Base-by-base conservation (phyloP, 306 rosid species). In the Rosa rugosa region DNA sequence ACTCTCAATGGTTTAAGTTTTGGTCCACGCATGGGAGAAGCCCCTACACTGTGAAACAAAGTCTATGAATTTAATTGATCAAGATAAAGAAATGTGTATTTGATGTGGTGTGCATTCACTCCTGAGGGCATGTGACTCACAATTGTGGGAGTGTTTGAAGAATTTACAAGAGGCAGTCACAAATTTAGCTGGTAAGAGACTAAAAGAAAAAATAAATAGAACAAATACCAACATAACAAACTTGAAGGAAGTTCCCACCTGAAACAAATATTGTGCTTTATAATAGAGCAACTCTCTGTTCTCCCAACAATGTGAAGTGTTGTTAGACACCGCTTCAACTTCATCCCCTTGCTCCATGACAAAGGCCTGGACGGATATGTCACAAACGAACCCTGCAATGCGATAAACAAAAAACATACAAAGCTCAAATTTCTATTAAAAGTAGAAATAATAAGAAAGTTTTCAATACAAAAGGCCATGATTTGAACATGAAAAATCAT, bases 1-100 rank as follows among this genome's bases (percentile, higher is more conserved):
- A 91, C 81, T 79, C 81, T 91, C 69, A 89, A 82, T 73, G 86
- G 85, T 80, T 83, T 88, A 68, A 78, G 75, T 74, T 83, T 85
- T 87, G 91, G 80, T 73, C 86, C 90, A 73, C 81, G 66, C 75
- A 84, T 86, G 81, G 68, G 78, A 84, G 88, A 87, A 82, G 89
- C 82, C 86, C 96, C 96, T 90, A 90, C 90, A 90, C 98, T 94
- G 90, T 76, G 96, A 84, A 90, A 90, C 77, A 90, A 86, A 73
- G 57, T 82, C 82, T 86, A 83, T 82, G 75, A 83, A 79, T 86
- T 76, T 73, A 79, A 72, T 76, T 78, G 78, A 77, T 62, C 77
- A 73, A 68, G 81, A 82, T 44, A 60, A 53, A 81, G 27, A 53
- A 71, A 12, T 44, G 45, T 44, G 59, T 17, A 27, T 17, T 25